Conservation (phyloP, 805 yeast genomes). For the Schizosaccharomyces pombe region ASM294v3 CU329670.1:1964501-1965000, state of each 20-base stretch:
- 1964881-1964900: not conserved
- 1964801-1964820: not conserved
- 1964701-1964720: conserved; percentile 26
- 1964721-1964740: conserved; percentile 64
- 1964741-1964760: conserved; percentile 63
- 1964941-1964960: not conserved
- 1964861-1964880: not conserved
- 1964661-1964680: conserved; percentile 42
- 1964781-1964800: not conserved
- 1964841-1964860: not conserved
- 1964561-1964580: conserved; percentile 61
- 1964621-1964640: conserved; percentile 44
- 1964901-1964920: not conserved
- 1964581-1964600: conserved; percentile 67
- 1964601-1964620: conserved; percentile 55
- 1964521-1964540: conserved; percentile 37
- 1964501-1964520: conserved; percentile 34
- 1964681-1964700: conserved; percentile 4
- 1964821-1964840: not conserved
- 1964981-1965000: not conserved
- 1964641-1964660: conserved; percentile 81
- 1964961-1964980: not conserved
- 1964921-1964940: not conserved
- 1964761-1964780: not conserved
- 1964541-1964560: conserved; percentile 42